Conservation (phyloP, 371 early-diverging fungal genomes). For the Rhizopus delemar region DNA sequence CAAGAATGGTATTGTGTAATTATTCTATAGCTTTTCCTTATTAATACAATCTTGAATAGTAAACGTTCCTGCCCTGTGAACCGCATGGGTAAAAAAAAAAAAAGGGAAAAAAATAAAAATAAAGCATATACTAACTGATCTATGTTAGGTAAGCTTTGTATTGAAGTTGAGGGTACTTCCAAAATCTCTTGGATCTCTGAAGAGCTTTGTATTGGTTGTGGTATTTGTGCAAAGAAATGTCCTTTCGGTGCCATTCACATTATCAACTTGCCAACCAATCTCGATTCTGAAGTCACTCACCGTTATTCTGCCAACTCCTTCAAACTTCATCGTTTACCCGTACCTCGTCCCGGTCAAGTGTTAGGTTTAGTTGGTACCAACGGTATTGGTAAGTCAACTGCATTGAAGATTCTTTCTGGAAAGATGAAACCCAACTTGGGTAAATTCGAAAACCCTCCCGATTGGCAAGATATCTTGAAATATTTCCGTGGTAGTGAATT, state of each 20-base stretch:
- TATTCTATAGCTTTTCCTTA: too few relatives aligned
- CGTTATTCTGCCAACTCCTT: constrained; percentile 99
- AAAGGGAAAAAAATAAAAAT: background rate
- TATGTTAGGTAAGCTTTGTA: constrained; percentile 90
- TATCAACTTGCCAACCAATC: constrained; percentile 98
- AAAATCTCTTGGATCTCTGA: constrained; percentile 96
- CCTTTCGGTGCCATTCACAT: constrained; percentile 99
- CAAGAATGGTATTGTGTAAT: constrained; percentile 88
- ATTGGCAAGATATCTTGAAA: constrained; percentile 96
- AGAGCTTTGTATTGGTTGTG: constrained; percentile 99
- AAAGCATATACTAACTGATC: background rate
- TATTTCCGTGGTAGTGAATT: constrained; percentile 99
- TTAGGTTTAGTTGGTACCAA: constrained; percentile 99
- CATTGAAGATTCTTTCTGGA: constrained; percentile 96
- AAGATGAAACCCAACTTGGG: constrained; percentile 99
- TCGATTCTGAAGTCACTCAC: constrained; percentile 96
- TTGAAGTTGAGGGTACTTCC: constrained; percentile 84
- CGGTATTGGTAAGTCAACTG: constrained; percentile 99
- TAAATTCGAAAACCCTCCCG: constrained; percentile 84
- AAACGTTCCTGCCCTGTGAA: constrained; percentile 91
- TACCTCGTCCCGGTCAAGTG: constrained; percentile 97
- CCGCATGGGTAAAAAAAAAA: constrained; percentile 63
- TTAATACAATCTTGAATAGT: constrained; percentile 32
- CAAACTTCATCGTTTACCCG: constrained; percentile 99
- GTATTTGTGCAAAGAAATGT: constrained; percentile 99